Evolutionary conservation across 78 protist genomes (phyloP).

Genomic region (slime mould (Dictyostelium discoideum)): dicty_2.7 NC_007090.3:2832501-2833000

Average conservation of each 20-base stretch:
- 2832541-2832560: conserved; percentile 15
- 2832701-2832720: conserved; percentile 19
- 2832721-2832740: not conserved
- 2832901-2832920: conserved; percentile 81
- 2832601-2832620: conserved; percentile 50
- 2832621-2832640: conserved; percentile 72
- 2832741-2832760: conserved; percentile 45
- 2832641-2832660: conserved; percentile 76
- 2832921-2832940: conserved; percentile 25
- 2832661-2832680: conserved; percentile 52
- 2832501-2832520: conserved; percentile 59
- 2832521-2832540: conserved; percentile 24
- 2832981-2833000: not conserved
- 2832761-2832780: conserved; percentile 37
- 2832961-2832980: not conserved
- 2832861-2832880: conserved; percentile 41
- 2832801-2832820: conserved; percentile 49
- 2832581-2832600: conserved; percentile 54
- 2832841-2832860: conserved; percentile 58
- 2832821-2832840: conserved; percentile 88
- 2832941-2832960: conserved; percentile 63
- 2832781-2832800: conserved; percentile 18
- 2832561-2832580: not conserved
- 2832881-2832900: conserved; percentile 55
- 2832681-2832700: conserved; percentile 18